Base-by-base conservation (phyloP, 768 basidiomycete species). In the Thelephora aurantiotincta region DNA sequence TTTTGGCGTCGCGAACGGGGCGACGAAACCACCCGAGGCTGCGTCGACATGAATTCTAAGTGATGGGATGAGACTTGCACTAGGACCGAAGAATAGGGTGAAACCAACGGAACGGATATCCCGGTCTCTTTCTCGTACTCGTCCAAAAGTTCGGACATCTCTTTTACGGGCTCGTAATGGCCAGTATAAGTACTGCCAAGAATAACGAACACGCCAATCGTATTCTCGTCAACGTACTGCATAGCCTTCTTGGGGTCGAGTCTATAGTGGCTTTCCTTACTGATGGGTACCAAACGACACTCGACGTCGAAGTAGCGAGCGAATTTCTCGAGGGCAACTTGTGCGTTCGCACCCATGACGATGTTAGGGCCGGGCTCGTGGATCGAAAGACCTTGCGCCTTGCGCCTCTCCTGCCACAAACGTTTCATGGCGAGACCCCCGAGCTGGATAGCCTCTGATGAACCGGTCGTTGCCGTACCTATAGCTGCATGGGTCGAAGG, bases 121-220 rank as follows among this genome's bases (percentile, higher is more conserved):
- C 71, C 72, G 0, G 68, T 72, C 51, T 62, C 55, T 16, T 44
- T 58, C 59, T 80, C 71, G 55, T 75, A 80, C 49, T 64, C 70
- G 65, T 72, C 70, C 61, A 90, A 67, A 9, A 86, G 70, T 36
- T 80, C 78, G 1, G 82, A 69, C 78, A 96, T 86, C 59, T 82
- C 85, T 59, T 85, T 75, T 30, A 96, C 91, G 11, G 82, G 78
- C 56, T 94, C 92, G 56, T 71, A 77, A 54, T 68, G 68, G n/a
- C 71, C 75, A 5, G 75, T 76, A 53, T 69, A 72, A 20, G 70
- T 74, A 33, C 81, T 68, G 30, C 69, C 72, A 20, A 77, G 65
- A 49, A 75, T 75, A 48, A 76, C 75, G 51, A 78, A 82, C 46
- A 83, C 65, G 43, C 80, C 80, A 50, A 83, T 82, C 1, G 77